A percentile compares a stretch with the other conserved stretches of the same genome.
Conservation (phyloP, 257 asterid genomes). For the Capsicum baccatum region DNA sequence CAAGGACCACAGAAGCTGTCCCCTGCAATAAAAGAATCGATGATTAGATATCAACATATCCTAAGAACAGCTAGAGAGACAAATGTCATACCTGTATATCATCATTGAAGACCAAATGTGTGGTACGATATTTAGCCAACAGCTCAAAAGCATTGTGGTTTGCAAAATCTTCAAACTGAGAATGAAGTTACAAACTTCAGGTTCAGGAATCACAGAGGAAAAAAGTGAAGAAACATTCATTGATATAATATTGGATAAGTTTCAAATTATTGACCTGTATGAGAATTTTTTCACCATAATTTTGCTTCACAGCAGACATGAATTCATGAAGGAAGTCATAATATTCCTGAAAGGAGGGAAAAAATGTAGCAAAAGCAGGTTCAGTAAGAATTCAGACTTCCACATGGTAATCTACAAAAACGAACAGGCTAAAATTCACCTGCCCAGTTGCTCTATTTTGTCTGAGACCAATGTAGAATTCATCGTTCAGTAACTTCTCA, state of each 20-base stretch:
- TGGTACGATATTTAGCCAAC: constrained; percentile 82
- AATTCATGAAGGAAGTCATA: constrained; percentile 84
- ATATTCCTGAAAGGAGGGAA: constrained; percentile 64
- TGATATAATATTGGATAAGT: constrained; percentile 6
- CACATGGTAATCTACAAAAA: background rate
- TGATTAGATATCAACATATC: constrained; percentile 3
- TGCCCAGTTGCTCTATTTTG: constrained; percentile 94
- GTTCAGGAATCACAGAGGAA: constrained; percentile 18
- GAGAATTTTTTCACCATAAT: constrained; percentile 93
- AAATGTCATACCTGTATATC: constrained; percentile 74
- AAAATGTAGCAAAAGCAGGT: background rate
- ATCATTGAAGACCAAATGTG: constrained; percentile 93
- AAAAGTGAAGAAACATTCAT: background rate
- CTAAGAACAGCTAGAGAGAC: background rate
- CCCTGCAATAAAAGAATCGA: constrained; percentile 56
- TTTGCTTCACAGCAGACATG: constrained; percentile 89
- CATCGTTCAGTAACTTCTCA: constrained; percentile 74
- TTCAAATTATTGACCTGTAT: constrained; percentile 60
- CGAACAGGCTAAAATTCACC: constrained; percentile 43
- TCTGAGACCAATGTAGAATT: constrained; percentile 90
- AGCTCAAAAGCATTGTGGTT: constrained; percentile 98
- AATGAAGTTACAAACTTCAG: constrained; percentile 31
- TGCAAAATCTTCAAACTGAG: constrained; percentile 96
- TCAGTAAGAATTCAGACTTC: background rate
- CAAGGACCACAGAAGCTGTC: constrained; percentile 95